Evolutionary conservation across 2,329 filamentous ascomycete genomes (phyloP).

Genomic region (Juglanconis oblonga): DNA sequence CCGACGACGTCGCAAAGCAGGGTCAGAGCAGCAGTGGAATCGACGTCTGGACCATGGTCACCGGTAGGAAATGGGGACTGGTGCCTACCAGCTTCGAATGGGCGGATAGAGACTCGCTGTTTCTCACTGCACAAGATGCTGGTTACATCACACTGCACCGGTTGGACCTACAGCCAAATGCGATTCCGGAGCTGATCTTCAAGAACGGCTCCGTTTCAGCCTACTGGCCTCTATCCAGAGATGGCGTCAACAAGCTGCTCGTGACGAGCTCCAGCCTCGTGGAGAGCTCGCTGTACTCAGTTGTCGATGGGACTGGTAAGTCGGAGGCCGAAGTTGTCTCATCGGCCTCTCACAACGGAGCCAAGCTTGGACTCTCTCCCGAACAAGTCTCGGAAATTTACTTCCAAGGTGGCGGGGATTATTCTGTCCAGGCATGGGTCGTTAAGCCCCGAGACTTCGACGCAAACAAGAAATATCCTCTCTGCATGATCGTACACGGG

Average conservation of each 20-base stretch:
- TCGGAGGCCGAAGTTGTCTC: conserved; percentile 28
- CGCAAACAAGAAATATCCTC: conserved; percentile 33
- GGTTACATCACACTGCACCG: conserved; percentile 33
- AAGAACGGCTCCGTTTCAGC: conserved; percentile 26
- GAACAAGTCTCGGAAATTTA: conserved; percentile 40
- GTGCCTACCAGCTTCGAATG: conserved; percentile 34
- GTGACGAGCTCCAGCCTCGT: conserved; percentile 36
- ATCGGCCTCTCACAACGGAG: conserved; percentile 29
- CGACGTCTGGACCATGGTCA: conserved; percentile 28
- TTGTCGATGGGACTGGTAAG: conserved; percentile 26
- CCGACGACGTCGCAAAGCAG: neutral
- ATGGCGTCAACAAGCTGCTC: conserved; percentile 28
- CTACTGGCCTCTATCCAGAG: conserved; percentile 26
- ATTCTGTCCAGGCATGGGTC: conserved; percentile 37
- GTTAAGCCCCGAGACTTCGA: conserved; percentile 37
- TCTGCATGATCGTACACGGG: conserved; percentile 36
- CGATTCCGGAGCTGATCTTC: conserved; percentile 25
- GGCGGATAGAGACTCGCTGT: conserved; percentile 29
- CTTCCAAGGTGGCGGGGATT: conserved; percentile 35
- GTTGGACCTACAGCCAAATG: conserved; percentile 30
- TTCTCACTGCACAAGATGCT: conserved; percentile 31
- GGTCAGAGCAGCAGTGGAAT: conserved; percentile 19
- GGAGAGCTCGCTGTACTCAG: conserved; percentile 36
- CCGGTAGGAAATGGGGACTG: conserved; percentile 26
- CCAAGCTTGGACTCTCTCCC: conserved; percentile 30